A percentile compares a stretch with the other conserved stretches of the same genome.
phyloP scores from a whole-genome alignment of 2,329 filamentous ascomycete genomes.

The Colletotrichum chlorophyti region DNA sequence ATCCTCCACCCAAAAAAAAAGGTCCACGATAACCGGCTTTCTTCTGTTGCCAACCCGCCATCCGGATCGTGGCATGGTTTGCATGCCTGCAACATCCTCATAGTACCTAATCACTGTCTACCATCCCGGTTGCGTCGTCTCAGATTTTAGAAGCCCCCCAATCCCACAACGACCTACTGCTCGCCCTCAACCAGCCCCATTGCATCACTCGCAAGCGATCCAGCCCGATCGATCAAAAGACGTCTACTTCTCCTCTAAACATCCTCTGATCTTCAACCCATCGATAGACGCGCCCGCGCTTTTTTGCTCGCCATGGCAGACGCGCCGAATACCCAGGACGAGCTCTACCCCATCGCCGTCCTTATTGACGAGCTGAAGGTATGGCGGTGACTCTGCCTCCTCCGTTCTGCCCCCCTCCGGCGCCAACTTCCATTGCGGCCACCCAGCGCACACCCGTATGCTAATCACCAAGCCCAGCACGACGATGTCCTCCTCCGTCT shows the following conservation, averaged over 20 bases:
- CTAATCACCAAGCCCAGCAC: slow-evolving; percentile 68
- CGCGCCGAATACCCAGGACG: slow-evolving; percentile 89
- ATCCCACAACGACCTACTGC: slow-evolving; percentile 29
- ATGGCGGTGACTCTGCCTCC: slow-evolving; percentile 39
- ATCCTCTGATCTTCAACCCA: slow-evolving; percentile 12
- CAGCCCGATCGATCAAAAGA: slow-evolving; percentile 32
- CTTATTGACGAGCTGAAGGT: slow-evolving; percentile 99
- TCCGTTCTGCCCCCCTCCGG: slow-evolving; percentile 6
- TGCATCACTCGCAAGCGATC: slow-evolving; percentile 40
- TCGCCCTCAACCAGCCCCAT: slow-evolving; percentile 31
- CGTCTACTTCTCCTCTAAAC: slow-evolving; percentile 18
- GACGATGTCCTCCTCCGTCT: slow-evolving; percentile 97
- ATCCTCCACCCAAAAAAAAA: too few relatives aligned
- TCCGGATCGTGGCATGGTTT: slow-evolving; percentile 28
- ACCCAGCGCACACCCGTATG: slow-evolving; percentile 28
- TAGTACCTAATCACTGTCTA: slow-evolving; percentile 20
- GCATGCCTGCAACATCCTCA: slow-evolving; percentile 18
- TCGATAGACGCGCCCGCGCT: slow-evolving; percentile 39
- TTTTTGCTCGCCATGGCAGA: slow-evolving; percentile 77
- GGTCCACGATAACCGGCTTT: slow-evolving; percentile 17
- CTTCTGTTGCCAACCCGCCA: slow-evolving; percentile 16
- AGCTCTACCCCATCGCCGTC: slow-evolving; percentile 99
- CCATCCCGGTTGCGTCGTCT: slow-evolving; percentile 28
- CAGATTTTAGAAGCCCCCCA: slow-evolving; percentile 28
- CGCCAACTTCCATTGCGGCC: slow-evolving; percentile 30